Percentiles rank a stretch among this genome's conserved stretches.
Conservation (phyloP, 768 basidiomycete species). For the Lentinula detonsa region DNA sequence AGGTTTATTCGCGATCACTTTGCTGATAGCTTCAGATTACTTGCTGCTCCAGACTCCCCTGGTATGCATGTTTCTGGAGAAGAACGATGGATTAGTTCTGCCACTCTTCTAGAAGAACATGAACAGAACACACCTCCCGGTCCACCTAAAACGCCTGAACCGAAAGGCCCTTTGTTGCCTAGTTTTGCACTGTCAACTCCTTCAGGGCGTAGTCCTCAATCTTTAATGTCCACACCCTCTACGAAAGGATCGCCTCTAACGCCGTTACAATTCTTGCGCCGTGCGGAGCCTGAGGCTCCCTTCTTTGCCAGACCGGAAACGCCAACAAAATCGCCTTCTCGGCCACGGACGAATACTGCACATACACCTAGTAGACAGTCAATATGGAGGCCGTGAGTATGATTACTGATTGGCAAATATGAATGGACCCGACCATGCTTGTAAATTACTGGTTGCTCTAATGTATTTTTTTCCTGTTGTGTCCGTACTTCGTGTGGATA, state of each 20-base stretch:
- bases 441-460: no score
- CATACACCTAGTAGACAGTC: slow-evolving; percentile 46
- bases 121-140: slow-evolving; percentile 28
- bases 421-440: no score
- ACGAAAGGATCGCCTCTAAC: slow-evolving; percentile 69
- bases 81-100: slow-evolving; percentile 82
- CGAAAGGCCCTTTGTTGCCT: slow-evolving; percentile 47
- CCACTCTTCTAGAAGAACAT: slow-evolving; percentile 56
- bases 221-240: slow-evolving; percentile 44
- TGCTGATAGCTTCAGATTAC: slow-evolving; percentile 72
- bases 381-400: slow-evolving; percentile 56
- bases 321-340: slow-evolving; percentile 53
- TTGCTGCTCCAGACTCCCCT: slow-evolving; percentile 50
- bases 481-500: neutral
- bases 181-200: slow-evolving; percentile 63
- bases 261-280: slow-evolving; percentile 80
- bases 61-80: slow-evolving; percentile 37
- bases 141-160: slow-evolving; percentile 66
- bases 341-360: slow-evolving; percentile 33
- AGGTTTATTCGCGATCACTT: slow-evolving; percentile 88
- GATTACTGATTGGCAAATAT: neutral
- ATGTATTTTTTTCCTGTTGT: neutral
- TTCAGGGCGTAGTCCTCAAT: slow-evolving; percentile 43
- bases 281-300: slow-evolving; percentile 57
- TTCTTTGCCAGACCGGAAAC: slow-evolving; percentile 47